A percentile compares a stretch with the other conserved stretches of the same genome.
These are phyloP conservation scores for Phaffomyces opuntiae DNA, from an alignment of 805 yeast species.

Conservation along the genomic window DNA sequence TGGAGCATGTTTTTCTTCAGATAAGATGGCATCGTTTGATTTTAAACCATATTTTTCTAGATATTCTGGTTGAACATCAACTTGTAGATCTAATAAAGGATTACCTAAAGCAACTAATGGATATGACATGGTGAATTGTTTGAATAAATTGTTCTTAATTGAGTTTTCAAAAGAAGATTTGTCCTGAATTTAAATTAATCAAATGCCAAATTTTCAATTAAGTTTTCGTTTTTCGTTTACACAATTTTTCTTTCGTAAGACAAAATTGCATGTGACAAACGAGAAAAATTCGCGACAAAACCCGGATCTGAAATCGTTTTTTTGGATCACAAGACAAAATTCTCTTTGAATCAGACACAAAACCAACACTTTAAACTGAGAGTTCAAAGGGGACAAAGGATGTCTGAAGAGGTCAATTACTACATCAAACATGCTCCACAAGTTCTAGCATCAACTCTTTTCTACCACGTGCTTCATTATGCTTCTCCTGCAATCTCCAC, in stretches of 20 bases:
- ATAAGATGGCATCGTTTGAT: slow-evolving; percentile 88
- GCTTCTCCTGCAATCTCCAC: slow-evolving; percentile 47
- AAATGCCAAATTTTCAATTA: neutral
- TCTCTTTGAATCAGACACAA: neutral
- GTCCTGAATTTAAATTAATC: neutral
- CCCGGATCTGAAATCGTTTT: too few relatives aligned
- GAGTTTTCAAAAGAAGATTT: too few relatives aligned
- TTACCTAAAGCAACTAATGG: slow-evolving; percentile 83
- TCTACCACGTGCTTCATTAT: slow-evolving; percentile 52
- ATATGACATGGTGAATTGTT: slow-evolving; percentile 39
- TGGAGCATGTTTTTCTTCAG: slow-evolving; percentile 76
- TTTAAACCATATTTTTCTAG: slow-evolving; percentile 77
- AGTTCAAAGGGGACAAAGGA: neutral
- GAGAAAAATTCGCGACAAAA: neutral
- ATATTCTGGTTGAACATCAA: slow-evolving; percentile 59
- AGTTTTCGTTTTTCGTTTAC: too few relatives aligned
- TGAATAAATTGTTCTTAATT: too few relatives aligned
- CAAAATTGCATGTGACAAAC: too few relatives aligned
- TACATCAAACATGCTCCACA: slow-evolving; percentile 70
- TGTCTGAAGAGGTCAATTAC: slow-evolving; percentile 9
- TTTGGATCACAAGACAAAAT: slow-evolving; percentile 10
- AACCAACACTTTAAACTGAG: neutral
- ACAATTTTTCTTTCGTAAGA: too few relatives aligned
- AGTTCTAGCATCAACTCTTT: slow-evolving; percentile 46
- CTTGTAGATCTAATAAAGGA: slow-evolving; percentile 86